Conservation (phyloP, 108 stramenopile genomes). For the Mediolabrus comicus region DNA sequence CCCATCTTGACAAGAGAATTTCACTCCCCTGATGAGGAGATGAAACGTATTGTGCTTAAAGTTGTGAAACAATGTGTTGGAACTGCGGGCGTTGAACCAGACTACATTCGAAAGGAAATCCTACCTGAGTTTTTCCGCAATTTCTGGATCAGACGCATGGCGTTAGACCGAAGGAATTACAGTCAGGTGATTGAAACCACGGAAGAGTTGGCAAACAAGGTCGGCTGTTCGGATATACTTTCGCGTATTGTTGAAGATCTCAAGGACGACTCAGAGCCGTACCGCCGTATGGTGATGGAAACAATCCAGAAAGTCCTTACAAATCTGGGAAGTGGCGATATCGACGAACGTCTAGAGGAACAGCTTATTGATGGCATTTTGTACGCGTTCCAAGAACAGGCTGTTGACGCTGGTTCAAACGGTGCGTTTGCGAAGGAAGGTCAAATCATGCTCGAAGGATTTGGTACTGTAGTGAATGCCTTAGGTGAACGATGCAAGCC, state of each 20-base stretch:
- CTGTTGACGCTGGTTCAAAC: conserved; percentile 76
- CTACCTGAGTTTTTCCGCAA: conserved; percentile 96
- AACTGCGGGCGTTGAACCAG: conserved; percentile 96
- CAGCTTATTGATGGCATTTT: conserved; percentile 97
- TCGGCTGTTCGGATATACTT: conserved; percentile 95
- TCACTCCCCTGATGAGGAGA: conserved; percentile 94
- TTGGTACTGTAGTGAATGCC: conserved; percentile 96
- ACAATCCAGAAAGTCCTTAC: conserved; percentile 91
- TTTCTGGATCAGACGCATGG: conserved; percentile 99
- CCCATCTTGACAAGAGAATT: conserved; percentile 97
- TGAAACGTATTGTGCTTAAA: conserved; percentile 98
- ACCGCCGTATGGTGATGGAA: conserved; percentile 99
- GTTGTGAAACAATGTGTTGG: conserved; percentile 99
- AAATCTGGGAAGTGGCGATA: conserved; percentile 93
- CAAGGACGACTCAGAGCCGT: conserved; percentile 99
- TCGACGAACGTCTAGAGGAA: conserved; percentile 96
- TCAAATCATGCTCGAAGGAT: conserved; percentile 95
- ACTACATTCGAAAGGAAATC: conserved; percentile 96
- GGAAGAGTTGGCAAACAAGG: conserved; percentile 97
- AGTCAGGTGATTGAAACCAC: conserved; percentile 98
- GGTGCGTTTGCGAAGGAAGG: conserved; percentile 69
- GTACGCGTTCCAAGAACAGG: conserved; percentile 99
- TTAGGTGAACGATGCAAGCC: conserved; percentile 96
- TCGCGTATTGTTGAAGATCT: conserved; percentile 97
- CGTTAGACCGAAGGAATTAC: conserved; percentile 96